Evolutionary conservation across 345 rosid genomes (phyloP).

Genomic region (Aethionema arabicum): DNA sequence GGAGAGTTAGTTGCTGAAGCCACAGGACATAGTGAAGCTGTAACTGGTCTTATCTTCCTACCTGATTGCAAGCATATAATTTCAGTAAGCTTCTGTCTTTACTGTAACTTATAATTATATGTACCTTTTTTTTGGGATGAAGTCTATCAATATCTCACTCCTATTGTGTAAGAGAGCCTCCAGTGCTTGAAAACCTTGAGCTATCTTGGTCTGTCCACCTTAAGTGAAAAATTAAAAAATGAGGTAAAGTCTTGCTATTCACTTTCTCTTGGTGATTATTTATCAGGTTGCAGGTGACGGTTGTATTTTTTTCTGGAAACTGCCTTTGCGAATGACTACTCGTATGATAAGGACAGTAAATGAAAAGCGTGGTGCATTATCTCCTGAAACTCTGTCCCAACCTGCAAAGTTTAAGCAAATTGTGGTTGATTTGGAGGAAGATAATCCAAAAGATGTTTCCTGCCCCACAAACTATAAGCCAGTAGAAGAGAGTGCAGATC

Average conservation of each 20-base stretch:
- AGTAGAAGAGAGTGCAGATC: conserved; percentile 34
- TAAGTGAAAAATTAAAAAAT: neutral
- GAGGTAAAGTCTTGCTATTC: neutral
- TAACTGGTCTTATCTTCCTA: conserved; percentile 76
- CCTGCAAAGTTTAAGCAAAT: conserved; percentile 42
- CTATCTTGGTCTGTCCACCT: conserved; percentile 15
- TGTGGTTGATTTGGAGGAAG: conserved; percentile 41
- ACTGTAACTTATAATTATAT: conserved; percentile 4
- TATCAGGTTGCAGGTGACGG: conserved; percentile 71
- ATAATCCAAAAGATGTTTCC: conserved; percentile 35
- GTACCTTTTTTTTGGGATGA: conserved; percentile 6
- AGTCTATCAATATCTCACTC: conserved; percentile 9
- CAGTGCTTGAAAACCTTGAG: neutral
- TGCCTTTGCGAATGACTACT: conserved; percentile 55
- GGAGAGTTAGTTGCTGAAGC: conserved; percentile 74
- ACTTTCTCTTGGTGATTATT: conserved; percentile 29
- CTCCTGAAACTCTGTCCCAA: conserved; percentile 42
- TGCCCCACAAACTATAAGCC: conserved; percentile 31
- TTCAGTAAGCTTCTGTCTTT: conserved; percentile 57
- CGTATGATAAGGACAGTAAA: conserved; percentile 53
- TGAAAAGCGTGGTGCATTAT: conserved; percentile 41
- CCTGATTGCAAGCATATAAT: conserved; percentile 83
- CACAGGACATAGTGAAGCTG: conserved; percentile 72
- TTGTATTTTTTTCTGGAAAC: conserved; percentile 79
- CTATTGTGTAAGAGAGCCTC: neutral